Percentiles rank a stretch among this genome's conserved stretches.
These are phyloP conservation scores for Xanthoconium separans DNA, from an alignment of 1,284 basidiomycete species.

Conservation along the genomic window DNA sequence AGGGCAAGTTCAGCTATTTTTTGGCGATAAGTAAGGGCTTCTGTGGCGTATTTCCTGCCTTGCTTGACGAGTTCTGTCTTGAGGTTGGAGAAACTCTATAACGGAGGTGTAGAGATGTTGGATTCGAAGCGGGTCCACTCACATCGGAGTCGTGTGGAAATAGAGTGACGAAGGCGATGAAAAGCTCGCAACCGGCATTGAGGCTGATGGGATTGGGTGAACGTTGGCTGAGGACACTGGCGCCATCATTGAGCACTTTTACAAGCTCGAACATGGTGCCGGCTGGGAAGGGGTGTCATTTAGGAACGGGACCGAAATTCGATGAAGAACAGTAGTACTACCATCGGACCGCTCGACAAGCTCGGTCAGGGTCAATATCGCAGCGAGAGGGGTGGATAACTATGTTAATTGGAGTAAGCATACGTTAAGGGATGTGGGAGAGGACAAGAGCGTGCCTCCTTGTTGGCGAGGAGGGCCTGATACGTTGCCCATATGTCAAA, in stretches of 20 bases:
- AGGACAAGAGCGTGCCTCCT: constrained; percentile 45
- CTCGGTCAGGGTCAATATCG: constrained; percentile 79
- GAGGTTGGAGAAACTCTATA: constrained; percentile 75
- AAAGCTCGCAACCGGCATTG: constrained; percentile 88
- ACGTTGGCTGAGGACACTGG: constrained; percentile 60
- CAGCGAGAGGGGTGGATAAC: constrained; percentile 86
- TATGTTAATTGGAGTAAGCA: constrained; percentile 28
- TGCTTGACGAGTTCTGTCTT: constrained; percentile 80
- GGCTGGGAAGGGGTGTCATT: constrained; percentile 40
- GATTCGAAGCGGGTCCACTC: constrained; percentile 32
- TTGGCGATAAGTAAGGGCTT: constrained; percentile 84
- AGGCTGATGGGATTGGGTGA: constrained; percentile 82
- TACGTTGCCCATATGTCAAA: constrained; percentile 63
- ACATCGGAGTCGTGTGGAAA: constrained; percentile 83
- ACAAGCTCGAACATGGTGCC: constrained; percentile 92
- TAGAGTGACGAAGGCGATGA: constrained; percentile 84
- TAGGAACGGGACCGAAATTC: constrained; percentile 12
- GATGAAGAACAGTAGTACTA: constrained; percentile 25
- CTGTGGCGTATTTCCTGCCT: constrained; percentile 72
- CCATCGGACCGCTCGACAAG: constrained; percentile 74
- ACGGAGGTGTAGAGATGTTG: constrained; percentile 10
- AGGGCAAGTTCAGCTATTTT: constrained; percentile 90
- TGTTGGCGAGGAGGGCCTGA: constrained; percentile 52
- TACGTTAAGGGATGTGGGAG: neutral
- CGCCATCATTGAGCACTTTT: constrained; percentile 76